Conservation (phyloP, 73 alveolate species). For the Symbiodinium pilosum region DNA sequence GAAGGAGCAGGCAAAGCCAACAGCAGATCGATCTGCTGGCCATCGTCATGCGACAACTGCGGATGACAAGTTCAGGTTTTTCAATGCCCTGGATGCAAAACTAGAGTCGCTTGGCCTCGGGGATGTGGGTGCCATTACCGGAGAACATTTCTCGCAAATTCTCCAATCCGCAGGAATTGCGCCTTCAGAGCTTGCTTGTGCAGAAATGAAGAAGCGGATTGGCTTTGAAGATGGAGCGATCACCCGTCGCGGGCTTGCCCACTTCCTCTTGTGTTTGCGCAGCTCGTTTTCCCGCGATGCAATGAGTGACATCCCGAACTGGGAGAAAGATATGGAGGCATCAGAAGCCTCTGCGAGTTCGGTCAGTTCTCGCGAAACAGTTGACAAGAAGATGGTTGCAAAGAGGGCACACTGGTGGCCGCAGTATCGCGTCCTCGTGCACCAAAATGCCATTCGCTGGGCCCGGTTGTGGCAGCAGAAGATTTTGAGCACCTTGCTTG, state of each 20-base stretch:
- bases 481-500: slow-evolving; percentile 29
- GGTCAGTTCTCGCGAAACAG: neutral
- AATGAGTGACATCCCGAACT: slow-evolving; percentile 4
- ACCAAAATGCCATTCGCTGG: slow-evolving; percentile 74
- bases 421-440: slow-evolving; percentile 69
- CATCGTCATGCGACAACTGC: neutral
- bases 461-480: slow-evolving; percentile 50
- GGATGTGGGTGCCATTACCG: neutral
- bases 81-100: neutral
- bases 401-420: slow-evolving; percentile 31
- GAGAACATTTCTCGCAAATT: neutral
- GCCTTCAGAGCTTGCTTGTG: slow-evolving; percentile 22
- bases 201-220: slow-evolving; percentile 43
- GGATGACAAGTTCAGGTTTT: slow-evolving; percentile 4
- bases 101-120: neutral
- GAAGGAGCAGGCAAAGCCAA: neutral
- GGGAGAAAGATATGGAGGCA: neutral
- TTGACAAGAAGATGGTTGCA: slow-evolving; percentile 5
- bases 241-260: slow-evolving; percentile 8
- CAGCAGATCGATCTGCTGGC: neutral
- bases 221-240: slow-evolving; percentile 40
- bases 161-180: neutral
- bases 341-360: neutral
- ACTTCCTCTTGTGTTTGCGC: slow-evolving; percentile 32
- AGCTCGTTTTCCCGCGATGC: slow-evolving; percentile 62